Evolutionary conservation across 345 rosid species (phyloP).

Genomic region (Garcia nutans): DNA sequence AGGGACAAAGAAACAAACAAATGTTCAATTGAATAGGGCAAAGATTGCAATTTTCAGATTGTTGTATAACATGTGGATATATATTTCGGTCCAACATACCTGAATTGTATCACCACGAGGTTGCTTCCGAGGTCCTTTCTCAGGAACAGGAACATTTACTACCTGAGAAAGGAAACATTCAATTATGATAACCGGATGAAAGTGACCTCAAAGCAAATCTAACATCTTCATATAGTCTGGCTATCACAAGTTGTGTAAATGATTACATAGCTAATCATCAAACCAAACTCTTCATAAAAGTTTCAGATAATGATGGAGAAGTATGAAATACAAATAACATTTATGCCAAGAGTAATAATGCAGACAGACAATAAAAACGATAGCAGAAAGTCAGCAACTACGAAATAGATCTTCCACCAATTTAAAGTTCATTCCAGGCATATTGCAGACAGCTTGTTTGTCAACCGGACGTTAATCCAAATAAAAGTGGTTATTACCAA

Average conservation of each 20-base stretch:
- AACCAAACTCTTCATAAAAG: not conserved
- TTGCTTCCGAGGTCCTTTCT: conserved; percentile 94
- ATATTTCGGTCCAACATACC: conserved; percentile 38
- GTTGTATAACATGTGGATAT: not conserved
- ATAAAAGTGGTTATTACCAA: not conserved
- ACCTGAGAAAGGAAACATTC: conserved; percentile 44
- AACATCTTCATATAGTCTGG: not conserved
- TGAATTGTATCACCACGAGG: conserved; percentile 89
- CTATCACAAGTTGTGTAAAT: not conserved
- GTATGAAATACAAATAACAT: too few species aligned
- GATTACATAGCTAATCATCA: not conserved
- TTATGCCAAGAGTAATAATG: too few species aligned
- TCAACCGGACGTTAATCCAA: not conserved
- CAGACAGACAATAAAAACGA: too few species aligned
- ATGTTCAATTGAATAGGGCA: not conserved
- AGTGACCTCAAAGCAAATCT: not conserved
- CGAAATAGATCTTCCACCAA: not conserved
- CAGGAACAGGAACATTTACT: conserved; percentile 76
- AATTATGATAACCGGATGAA: not conserved
- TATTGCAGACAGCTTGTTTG: not conserved
- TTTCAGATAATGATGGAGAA: not conserved
- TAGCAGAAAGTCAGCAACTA: not conserved
- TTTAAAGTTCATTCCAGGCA: not conserved
- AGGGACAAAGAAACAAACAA: not conserved
- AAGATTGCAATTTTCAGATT: not conserved